A percentile compares a stretch with the other conserved stretches of the same genome.
Conservation (phyloP, 2,329 filamentous ascomycete species). For the Tolypocladium inflatum region DNA sequence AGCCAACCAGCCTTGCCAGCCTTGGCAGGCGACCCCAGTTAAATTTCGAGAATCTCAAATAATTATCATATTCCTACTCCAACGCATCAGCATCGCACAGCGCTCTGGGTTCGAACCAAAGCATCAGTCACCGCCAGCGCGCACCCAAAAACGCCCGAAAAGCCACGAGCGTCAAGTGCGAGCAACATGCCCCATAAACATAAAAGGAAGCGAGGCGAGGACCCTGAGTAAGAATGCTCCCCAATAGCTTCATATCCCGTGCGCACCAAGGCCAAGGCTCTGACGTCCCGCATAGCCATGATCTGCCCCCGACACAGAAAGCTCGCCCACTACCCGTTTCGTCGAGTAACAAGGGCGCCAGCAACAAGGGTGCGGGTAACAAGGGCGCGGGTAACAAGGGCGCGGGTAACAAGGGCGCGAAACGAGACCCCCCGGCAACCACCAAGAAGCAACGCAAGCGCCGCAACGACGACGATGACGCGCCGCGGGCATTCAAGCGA, state of each 20-base stretch:
- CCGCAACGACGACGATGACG: constrained; percentile 57
- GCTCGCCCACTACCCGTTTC: constrained; percentile 42
- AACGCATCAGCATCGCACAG: not conserved
- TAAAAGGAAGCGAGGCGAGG: constrained; percentile 53
- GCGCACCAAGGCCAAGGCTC: not conserved
- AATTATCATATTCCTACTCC: not conserved
- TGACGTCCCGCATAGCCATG: constrained; percentile 28
- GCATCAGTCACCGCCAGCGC: not conserved
- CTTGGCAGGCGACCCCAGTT: not conserved
- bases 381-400: not conserved
- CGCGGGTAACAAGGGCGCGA: constrained; percentile 16
- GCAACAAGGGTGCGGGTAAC: not conserved
- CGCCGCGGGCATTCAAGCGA: constrained; percentile 76
- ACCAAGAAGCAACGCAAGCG: constrained; percentile 35
- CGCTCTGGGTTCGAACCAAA: not conserved
- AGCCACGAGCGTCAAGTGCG: not conserved
- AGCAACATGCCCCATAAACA: constrained; percentile 75
- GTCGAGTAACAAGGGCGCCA: constrained; percentile 14
- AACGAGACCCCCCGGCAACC: constrained; percentile 25
- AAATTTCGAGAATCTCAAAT: not conserved
- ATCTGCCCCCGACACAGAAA: constrained; percentile 38
- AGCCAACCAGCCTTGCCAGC: no score
- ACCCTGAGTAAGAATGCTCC: constrained; percentile 35
- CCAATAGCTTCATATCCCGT: not conserved
- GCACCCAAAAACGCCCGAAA: not conserved